Base-by-base conservation (phyloP, 176 grass and related monocot genomes). In the bread wheat (Triticum aestivum) region DNA sequence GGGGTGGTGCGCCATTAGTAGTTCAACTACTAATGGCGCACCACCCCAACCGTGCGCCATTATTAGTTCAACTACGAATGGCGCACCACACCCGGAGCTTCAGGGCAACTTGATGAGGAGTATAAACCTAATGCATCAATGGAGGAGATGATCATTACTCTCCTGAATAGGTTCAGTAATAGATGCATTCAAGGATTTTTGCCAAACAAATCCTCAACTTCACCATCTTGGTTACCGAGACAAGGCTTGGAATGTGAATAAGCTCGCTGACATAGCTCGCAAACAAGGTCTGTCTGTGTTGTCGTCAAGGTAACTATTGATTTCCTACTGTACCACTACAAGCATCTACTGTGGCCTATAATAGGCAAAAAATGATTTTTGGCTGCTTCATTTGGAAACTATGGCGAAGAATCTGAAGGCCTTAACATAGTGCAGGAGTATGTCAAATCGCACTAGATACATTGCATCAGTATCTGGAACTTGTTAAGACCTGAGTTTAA, bases 91-190 rank as follows among this genome's bases (percentile, higher is more conserved):
- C 92, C 91, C 65, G 95, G 95, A 79, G 83, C 91, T 73, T 74
- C 87, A 72, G 92, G 95, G 33, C 95, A 95, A 86, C 82, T 91
- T 82, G 95, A 97, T 0, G 95, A 97, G 84, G 95, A 97, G 72
- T 97, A 95, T 49, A 97, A 97, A 81, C 95, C 95, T 91, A 97
- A 97, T 91, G 95, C 92, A 87, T 92, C 95, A 37, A 97, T 97
- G 95, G 95, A 97, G 79, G 95, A 97, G 87, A 97, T 97, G 95
- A 97, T 95, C 66, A 97, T 97, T 75, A 97, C 95, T 38, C 93
- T 97, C 81, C 92, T 47, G 44, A 47, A 47, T 47, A 47, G 44
- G 95, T 90, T 92, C 93, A 82, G 95, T 97, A 64, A 97, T 97
- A 65, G 92, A 97, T 69, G 91, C 92, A 69, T 97, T 97, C 79